Conservation (phyloP, 1,284 basidiomycete genomes). For the Naganishia sp. region DNA sequence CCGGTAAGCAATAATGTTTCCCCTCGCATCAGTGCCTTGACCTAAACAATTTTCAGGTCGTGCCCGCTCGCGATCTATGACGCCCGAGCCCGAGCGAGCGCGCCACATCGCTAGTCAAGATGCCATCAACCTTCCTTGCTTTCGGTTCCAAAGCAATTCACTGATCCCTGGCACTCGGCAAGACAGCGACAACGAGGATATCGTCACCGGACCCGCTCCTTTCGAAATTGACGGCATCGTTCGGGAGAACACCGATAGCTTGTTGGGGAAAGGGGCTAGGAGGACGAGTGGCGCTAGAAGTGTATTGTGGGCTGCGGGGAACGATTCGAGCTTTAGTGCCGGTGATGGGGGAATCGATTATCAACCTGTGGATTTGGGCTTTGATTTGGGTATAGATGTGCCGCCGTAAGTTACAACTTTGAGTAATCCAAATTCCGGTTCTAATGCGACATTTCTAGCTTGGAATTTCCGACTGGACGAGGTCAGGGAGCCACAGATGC, state of each 20-base stretch:
- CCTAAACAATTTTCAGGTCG: not conserved
- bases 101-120: slow-evolving; percentile 11
- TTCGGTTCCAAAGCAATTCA: slow-evolving; percentile 16
- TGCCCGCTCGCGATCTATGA: slow-evolving; percentile 9
- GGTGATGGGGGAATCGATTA: slow-evolving; percentile 20
- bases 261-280: not conserved
- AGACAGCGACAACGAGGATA: not conserved
- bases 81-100: slow-evolving; percentile 12
- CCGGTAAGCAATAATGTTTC: not conserved
- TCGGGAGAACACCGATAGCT: slow-evolving; percentile 9
- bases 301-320: slow-evolving; percentile 9
- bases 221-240: not conserved
- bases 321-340: slow-evolving; percentile 29
- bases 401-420: slow-evolving; percentile 14
- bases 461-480: no score
- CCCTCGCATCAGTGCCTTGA: not conserved
- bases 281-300: slow-evolving; percentile 3
- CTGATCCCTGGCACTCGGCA: not conserved
- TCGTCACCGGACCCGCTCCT: not conserved
- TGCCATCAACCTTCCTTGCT: slow-evolving; percentile 1
- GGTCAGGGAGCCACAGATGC: no score
- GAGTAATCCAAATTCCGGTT: no score
- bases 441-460: no score
- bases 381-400: slow-evolving; percentile 26
- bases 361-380: slow-evolving; percentile 28